Base-by-base conservation (phyloP, 1,284 basidiomycete species). In the Cerioporus squamosus region DNA sequence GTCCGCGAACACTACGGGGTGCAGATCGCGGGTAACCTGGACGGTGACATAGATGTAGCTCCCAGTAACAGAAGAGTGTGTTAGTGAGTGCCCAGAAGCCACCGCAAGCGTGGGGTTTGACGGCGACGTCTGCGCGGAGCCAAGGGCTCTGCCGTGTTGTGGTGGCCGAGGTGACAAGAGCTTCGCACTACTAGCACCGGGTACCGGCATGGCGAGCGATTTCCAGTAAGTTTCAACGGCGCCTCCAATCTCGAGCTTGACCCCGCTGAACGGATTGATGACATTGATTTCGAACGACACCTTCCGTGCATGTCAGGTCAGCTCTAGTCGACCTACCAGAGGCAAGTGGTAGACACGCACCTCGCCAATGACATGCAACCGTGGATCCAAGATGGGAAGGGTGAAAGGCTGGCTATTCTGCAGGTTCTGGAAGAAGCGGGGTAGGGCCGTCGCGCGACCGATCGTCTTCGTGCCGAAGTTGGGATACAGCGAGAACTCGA, bases 381-480 rank as follows among this genome's bases (percentile, higher is more conserved):
- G 90, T 61, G 94, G 92, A 72, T 99, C 97, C 64, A 99, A 77
- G 52, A 99, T 89, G 1, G 97, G 95, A 7, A 94, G 78, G 15
- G 86, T 84, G 66, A 92, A 89, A 2, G 75, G 72, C 53, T 81
- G 78, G 61, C 77, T 81, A 53, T 85, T 84, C 46, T 81, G 79
- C 18, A 87, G 79, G 53, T 83, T 76, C 44, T 76, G 72, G 68
- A 97, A 93, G 49, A 91, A 81, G 2, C 86, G 86, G 3, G 96
- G 90, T 31, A 96, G 80, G 23, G 94, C 92, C 44, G 96, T 88
- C 17, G 95, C 96, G 63, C 96, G 88, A 26, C 97, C 97, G 62
- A 99, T 94, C 36, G 96, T 94, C 75, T 95, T 97, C 31, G 94
- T 96, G n/a, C 97, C 97, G 74, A 99, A 99, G 61, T 94, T 98